Evolutionary conservation across 768 basidiomycete genomes (phyloP), one percentile per base, ranked within the genome.

Genomic region (Mycena amicta): DNA sequence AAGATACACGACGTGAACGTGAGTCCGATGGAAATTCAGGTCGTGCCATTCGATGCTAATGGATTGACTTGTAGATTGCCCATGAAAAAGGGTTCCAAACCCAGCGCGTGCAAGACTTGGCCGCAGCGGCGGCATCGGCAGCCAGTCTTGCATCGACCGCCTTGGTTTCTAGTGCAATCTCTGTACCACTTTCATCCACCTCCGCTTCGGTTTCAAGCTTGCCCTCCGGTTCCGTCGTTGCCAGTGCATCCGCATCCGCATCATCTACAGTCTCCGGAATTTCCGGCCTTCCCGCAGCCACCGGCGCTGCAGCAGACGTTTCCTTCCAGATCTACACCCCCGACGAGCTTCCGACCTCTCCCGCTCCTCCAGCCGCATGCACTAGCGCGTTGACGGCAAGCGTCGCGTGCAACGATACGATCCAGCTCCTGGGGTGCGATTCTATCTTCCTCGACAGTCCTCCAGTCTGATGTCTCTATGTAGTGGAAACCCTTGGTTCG

Each of bases 361-460:
- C 64, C 28, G 55, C 51, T 23, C 64, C 64, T 25, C 45, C 64
- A 0, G n/a, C 49, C 12, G 53, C 56, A 4, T 65, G 64, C 39
- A 53, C 57, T 18, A 53, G 56, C 12, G 64, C 64, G 2, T 33
- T 65, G 31, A 65, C 61, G 4, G 40, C 61, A 23, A 52, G 41
- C 23, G 49, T 65, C 6, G 23, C 52, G n/a, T 65, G 64, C 47
- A 63, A 66, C 46, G 20, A 59, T 5, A 66, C 65, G 4, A 53
- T 66, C 20, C 59, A 41, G 39, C 23, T 59, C 1, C 53, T 64
- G 33, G 50, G 55, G 20, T 53, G 33, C 16, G 46, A 47, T 23
- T 8, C 39, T 40, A 31, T 52, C 22, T 50, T 18, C 46, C 26
- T 15, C 40, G 2, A 27, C 31, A 46, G 4, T 40, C 33, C 49